phyloP scores from a whole-genome alignment of 257 asterid species.

The Mentha longifolia region DNA sequence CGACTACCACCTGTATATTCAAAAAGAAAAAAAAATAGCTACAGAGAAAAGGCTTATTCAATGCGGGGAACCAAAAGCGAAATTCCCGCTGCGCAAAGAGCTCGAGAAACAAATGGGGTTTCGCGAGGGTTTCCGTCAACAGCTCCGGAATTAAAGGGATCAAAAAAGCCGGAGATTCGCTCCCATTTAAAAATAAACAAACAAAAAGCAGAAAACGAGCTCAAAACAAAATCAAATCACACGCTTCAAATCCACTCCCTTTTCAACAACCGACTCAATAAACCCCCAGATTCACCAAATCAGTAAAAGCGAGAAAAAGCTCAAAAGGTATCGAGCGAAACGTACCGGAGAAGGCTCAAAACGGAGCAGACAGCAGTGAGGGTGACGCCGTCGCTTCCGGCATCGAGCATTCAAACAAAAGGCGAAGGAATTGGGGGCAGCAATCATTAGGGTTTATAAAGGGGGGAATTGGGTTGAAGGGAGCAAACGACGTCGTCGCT shows the following conservation, averaged over 20 bases:
- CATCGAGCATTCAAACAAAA: conserved; percentile 21
- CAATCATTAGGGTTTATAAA: conserved; percentile 25
- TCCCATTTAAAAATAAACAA: too few species aligned
- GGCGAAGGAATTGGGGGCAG: background rate
- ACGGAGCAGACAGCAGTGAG: conserved; percentile 37
- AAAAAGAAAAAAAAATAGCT: conserved; percentile 18
- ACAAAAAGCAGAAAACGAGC: conserved; percentile 23
- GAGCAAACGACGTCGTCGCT: conserved; percentile 40
- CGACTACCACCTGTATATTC: conserved; percentile 10
- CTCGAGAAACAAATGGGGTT: conserved; percentile 38
- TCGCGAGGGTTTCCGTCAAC: too few species aligned
- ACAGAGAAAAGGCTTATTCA: conserved; percentile 18
- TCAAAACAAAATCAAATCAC: conserved; percentile 6
- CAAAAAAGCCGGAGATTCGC: too few species aligned
- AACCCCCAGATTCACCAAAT: conserved; percentile 27
- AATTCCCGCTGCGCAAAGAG: conserved; percentile 46
- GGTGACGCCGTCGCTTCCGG: conserved; percentile 39
- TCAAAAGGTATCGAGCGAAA: conserved; percentile 9
- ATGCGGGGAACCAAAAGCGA: conserved; percentile 42
- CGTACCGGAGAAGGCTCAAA: conserved; percentile 38
- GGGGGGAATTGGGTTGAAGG: conserved; percentile 23
- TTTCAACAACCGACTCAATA: conserved; percentile 28
- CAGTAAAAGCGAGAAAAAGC: conserved; percentile 21
- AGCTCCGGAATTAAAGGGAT: too few species aligned
- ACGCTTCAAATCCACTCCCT: conserved; percentile 13